These are phyloP conservation scores for Aristolochia californica DNA, from an alignment of 164 flowering plant species.

Conservation along the genomic window DNA sequence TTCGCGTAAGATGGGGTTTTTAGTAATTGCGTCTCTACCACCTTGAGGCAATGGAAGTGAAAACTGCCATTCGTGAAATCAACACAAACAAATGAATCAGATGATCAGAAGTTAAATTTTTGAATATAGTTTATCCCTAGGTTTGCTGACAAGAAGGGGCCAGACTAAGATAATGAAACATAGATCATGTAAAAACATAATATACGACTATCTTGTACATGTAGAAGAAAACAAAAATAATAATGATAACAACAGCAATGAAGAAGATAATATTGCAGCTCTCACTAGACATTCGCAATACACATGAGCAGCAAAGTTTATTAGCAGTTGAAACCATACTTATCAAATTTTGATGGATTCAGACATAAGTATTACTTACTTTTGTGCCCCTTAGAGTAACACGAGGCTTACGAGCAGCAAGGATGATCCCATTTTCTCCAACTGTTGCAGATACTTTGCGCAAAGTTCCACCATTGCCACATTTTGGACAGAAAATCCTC, in stretches of 20 bases:
- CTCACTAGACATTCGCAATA: too few species aligned
- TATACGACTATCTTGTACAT: too few species aligned
- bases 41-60: slow-evolving; percentile 91
- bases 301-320: too few species aligned
- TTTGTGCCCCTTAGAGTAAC: slow-evolving; percentile 79
- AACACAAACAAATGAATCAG: background rate
- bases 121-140: too few species aligned
- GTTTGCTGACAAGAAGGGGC: too few species aligned
- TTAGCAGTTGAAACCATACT: too few species aligned
- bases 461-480: slow-evolving; percentile 97
- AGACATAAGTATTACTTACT: slow-evolving; percentile 23
- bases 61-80: slow-evolving; percentile 39
- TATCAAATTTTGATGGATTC: background rate
- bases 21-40: slow-evolving; percentile 81
- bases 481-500: slow-evolving; percentile 84
- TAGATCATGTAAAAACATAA: too few species aligned
- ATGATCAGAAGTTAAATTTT: too few species aligned
- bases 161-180: too few species aligned
- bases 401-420: slow-evolving; percentile 64
- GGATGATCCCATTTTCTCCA: slow-evolving; percentile 67
- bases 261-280: too few species aligned
- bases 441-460: slow-evolving; percentile 87
- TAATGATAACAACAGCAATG: too few species aligned
- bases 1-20: slow-evolving; percentile 79
- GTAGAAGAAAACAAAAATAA: too few species aligned